Evolutionary conservation across 2,329 filamentous ascomycete genomes (phyloP).

Genomic region (Hymenoscyphus linearis): DNA sequence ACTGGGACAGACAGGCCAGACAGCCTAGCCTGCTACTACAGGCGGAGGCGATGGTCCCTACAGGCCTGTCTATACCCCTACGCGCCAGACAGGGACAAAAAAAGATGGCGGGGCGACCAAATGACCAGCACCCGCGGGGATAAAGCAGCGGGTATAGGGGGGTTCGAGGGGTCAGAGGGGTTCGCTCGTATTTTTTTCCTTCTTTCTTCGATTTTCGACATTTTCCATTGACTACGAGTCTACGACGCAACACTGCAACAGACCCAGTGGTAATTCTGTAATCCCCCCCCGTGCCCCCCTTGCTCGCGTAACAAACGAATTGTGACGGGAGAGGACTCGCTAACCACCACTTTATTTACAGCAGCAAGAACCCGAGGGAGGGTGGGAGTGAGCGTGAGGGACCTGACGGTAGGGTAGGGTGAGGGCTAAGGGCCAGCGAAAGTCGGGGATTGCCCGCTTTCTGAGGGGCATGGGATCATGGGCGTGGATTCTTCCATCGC

Average conservation of each 20-base stretch:
- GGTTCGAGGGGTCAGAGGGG: not conserved
- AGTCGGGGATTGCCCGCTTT: not conserved
- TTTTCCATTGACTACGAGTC: no score
- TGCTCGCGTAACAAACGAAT: not conserved
- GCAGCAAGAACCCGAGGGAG: not conserved
- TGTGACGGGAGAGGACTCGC: not conserved
- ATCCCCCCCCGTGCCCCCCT: no score
- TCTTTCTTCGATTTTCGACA: no score
- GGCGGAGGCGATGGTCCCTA: not conserved
- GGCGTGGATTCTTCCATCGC: not conserved
- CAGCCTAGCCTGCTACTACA: no score
- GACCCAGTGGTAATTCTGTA: no score
- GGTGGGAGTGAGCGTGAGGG: not conserved
- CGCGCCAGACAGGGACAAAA: no score
- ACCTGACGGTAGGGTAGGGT: no score
- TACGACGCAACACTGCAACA: no score
- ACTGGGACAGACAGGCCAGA: no score
- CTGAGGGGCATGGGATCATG: not conserved
- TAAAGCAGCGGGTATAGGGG: not conserved
- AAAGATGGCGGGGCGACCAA: constrained; percentile 1
- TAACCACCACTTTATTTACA: no score
- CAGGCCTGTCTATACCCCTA: no score
- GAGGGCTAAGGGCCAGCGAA: no score
- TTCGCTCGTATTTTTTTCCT: not conserved
- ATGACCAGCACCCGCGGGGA: not conserved